Base-by-base conservation (phyloP, 176 grass and related monocot genomes). In the Oryza rufipogon region DNA sequence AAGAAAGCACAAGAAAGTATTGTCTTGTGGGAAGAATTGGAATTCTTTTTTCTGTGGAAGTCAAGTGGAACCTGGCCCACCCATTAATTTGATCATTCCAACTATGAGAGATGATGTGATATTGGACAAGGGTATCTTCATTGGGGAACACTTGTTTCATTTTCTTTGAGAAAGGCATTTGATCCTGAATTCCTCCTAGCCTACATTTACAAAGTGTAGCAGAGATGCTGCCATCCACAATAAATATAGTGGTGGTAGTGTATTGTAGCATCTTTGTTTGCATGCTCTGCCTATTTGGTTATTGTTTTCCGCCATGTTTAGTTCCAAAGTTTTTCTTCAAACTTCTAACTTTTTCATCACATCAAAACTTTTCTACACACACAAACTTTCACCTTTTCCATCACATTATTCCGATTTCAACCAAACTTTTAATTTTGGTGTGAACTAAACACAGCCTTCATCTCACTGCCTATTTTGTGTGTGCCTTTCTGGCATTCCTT, bases 211-310 rank as follows among this genome's bases (percentile, higher is more conserved):
- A 74, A 76, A 39, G 71, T 83, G 26, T 36, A 23, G 33, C 23
- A 11, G 72, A 76, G 74, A 90, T 90, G 58, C 36, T 90, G 56
- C 36, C 28, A 25, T 39, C 79, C 84, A 90, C 74, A 79, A 86
- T 74, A 79, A 86, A 68, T 45, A 73, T 23, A 63, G n/a, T 63
- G 84, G 72, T 76, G 15, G 75, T 64, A 44, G 42, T 44, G 72
- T 13, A 28, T 51, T 22, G 22, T 34, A 73, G 26, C 60, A 65
- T 76, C 74, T 90, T 90, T 86, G 79, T 79, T 86, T 61, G 38
- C 88, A 82, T 86, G 88, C 54, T 58, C 54, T 58, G 4, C 54
- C 45, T 22, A 23, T 32, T 16, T 73, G 10, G 66, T 36, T 78
- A 39, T 72, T 66, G 58, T 70, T 47, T 11, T 30, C 28, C 28